A percentile compares a stretch with the other conserved stretches of the same genome.
These are phyloP conservation scores for Chiua sp. DNA, from an alignment of 1,284 basidiomycete genomes.

Conservation along the genomic window DNA sequence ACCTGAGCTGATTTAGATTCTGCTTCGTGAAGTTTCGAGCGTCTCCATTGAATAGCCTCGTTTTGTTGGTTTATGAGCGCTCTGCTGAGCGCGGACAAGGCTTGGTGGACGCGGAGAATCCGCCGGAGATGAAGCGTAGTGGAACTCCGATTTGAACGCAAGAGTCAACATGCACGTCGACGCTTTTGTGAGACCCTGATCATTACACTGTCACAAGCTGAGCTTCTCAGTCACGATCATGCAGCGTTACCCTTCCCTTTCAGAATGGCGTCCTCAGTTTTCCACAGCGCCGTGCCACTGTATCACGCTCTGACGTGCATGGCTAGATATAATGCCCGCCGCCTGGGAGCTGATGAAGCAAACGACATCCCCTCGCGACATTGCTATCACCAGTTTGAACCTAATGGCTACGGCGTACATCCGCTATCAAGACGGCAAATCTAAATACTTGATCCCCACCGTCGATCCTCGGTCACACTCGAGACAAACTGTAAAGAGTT, in stretches of 20 bases:
- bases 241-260: background rate
- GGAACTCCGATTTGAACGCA: no score
- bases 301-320: background rate
- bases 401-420: slow-evolving; percentile 18
- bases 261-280: background rate
- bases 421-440: background rate
- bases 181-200: no score
- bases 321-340: slow-evolving; percentile 16
- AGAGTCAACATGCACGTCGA: background rate
- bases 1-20: no score
- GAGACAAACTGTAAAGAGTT: background rate
- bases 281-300: background rate
- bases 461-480: background rate
- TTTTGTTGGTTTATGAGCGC: background rate
- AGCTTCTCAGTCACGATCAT: background rate
- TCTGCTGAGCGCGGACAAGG: no score
- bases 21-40: background rate
- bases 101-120: no score
- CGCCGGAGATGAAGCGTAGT: no score
- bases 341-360: background rate
- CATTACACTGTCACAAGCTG: background rate
- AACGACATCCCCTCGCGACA: background rate
- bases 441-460: background rate
- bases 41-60: background rate
- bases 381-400: background rate